Evolutionary conservation across 129 eudicot species (phyloP).

Genomic region (Oenanthe sinensis): DNA sequence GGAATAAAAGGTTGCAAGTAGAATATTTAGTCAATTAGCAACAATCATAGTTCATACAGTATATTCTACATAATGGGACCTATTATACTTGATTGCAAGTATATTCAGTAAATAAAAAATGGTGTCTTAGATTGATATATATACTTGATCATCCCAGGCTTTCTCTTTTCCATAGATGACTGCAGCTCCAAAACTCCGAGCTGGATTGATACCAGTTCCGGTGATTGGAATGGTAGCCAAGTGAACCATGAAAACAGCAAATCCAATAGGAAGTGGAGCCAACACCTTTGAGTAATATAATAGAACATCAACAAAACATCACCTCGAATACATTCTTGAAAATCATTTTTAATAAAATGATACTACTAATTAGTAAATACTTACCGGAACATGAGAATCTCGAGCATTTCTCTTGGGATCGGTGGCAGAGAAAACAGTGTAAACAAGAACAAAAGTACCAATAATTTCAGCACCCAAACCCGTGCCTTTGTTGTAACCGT

Average conservation of each 20-base stretch:
- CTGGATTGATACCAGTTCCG: constrained; percentile 6
- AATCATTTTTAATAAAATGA: background rate
- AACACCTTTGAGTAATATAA: background rate
- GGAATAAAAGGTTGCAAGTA: background rate
- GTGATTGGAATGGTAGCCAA: constrained; percentile 7
- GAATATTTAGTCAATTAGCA: background rate
- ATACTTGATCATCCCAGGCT: constrained; percentile 8
- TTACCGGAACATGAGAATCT: constrained; percentile 8
- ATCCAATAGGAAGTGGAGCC: constrained; percentile 11
- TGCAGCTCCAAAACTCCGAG: constrained; percentile 9
- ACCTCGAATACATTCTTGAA: background rate
- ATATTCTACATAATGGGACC: background rate
- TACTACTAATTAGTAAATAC: background rate
- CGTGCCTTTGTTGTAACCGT: constrained; percentile 7
- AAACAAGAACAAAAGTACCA: constrained; percentile 10
- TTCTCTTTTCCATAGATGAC: background rate
- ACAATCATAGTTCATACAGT: background rate
- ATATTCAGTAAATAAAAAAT: background rate
- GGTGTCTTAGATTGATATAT: background rate
- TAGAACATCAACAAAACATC: background rate
- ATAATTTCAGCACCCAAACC: constrained; percentile 10
- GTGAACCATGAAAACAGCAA: constrained; percentile 10
- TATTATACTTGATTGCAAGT: too few relatives aligned
- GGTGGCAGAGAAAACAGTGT: constrained; percentile 10
- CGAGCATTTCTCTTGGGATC: constrained; percentile 6